Percentiles rank a stretch among this genome's conserved stretches.
Conservation (phyloP, 1,284 basidiomycete genomes). For the Blastosporella zonata region DNA sequence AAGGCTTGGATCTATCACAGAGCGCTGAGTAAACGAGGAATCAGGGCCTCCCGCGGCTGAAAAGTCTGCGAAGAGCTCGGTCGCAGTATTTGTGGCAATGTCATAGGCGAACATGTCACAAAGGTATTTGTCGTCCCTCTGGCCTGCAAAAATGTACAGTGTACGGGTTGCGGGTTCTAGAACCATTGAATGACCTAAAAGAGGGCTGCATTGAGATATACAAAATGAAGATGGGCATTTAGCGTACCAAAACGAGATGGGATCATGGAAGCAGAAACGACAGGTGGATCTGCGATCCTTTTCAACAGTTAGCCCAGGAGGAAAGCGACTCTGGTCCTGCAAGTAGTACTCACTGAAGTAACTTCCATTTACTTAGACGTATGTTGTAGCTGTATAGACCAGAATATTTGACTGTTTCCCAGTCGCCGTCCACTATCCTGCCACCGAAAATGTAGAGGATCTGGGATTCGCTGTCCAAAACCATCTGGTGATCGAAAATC, state of each 20-base stretch:
- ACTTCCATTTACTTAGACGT: conserved; percentile 58
- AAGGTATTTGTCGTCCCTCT: conserved; percentile 59
- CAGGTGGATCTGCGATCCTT: conserved; percentile 34
- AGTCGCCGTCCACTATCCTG: conserved; percentile 63
- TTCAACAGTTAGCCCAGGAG: conserved; percentile 4
- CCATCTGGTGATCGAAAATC: conserved; percentile 81
- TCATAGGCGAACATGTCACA: conserved; percentile 76
- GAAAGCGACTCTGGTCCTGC: background rate
- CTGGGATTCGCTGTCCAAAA: conserved; percentile 69
- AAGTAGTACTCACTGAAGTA: conserved; percentile 52
- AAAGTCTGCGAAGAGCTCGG: conserved; percentile 62
- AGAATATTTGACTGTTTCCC: conserved; percentile 56
- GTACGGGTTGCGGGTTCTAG: conserved; percentile 56
- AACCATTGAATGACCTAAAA: conserved; percentile 75
- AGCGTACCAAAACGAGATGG: conserved; percentile 58
- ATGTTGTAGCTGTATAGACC: conserved; percentile 72
- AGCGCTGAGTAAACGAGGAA: conserved; percentile 67
- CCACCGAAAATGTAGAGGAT: conserved; percentile 80
- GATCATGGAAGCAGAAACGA: conserved; percentile 36
- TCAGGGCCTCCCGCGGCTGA: conserved; percentile 57
- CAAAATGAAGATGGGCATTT: conserved; percentile 1
- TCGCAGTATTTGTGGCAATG: conserved; percentile 53
- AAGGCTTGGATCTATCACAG: conserved; percentile 59
- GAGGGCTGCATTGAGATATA: conserved; percentile 2
- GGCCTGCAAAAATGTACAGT: conserved; percentile 70